Evolutionary conservation across 2,329 filamentous ascomycete genomes (phyloP).

Genomic region (Fusarium cyanostomum): DNA sequence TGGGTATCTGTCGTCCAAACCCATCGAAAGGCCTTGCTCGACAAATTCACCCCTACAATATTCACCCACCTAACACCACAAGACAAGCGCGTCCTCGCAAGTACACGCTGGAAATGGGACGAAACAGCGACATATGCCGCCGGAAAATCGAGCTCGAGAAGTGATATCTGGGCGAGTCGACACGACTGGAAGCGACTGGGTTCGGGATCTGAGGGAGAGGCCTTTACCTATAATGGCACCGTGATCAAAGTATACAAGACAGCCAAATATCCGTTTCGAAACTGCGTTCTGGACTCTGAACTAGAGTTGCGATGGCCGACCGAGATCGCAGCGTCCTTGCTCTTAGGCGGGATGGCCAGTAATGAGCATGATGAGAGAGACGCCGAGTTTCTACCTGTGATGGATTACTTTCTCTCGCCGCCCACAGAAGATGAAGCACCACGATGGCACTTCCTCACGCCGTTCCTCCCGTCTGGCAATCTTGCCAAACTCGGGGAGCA

Average conservation of each 20-base stretch:
- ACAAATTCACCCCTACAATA: conserved; percentile 37
- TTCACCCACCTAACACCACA: conserved; percentile 16
- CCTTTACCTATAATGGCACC: conserved; percentile 40
- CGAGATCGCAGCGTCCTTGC: conserved; percentile 45
- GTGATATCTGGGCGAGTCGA: conserved; percentile 30
- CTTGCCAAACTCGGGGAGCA: conserved; percentile 39
- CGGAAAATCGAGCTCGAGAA: conserved; percentile 18
- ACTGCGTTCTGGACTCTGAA: conserved; percentile 39
- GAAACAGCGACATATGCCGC: neutral
- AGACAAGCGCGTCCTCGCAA: conserved; percentile 6
- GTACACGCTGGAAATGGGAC: conserved; percentile 25
- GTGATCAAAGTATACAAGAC: conserved; percentile 47
- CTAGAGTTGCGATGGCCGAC: conserved; percentile 43
- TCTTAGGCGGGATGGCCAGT: conserved; percentile 41
- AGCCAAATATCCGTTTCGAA: conserved; percentile 43
- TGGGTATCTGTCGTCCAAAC: conserved; percentile 1
- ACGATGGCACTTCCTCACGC: conserved; percentile 46
- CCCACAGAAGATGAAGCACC: neutral
- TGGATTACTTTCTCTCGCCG: conserved; percentile 45
- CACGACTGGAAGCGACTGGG: conserved; percentile 43
- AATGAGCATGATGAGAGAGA: neutral
- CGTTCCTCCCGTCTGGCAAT: conserved; percentile 41
- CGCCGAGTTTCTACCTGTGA: conserved; percentile 42
- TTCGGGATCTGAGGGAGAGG: conserved; percentile 45
- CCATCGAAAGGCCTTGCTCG: conserved; percentile 21